Base-by-base conservation (phyloP, 768 basidiomycete species). In the Hydnum rufescens region DNA sequence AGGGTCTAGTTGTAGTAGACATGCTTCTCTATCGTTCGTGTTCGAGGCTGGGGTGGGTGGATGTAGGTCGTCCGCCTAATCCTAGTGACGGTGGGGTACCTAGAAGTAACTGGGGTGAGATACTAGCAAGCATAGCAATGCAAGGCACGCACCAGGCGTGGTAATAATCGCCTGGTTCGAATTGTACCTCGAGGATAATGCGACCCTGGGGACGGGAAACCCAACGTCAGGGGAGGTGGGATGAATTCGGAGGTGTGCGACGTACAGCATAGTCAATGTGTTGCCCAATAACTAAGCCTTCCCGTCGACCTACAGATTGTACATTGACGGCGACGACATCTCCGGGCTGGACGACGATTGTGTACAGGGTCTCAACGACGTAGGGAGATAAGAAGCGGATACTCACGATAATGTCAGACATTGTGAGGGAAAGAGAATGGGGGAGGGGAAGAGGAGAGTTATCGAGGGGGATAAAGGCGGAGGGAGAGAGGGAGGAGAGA, bases 281-380 rank as follows among this genome's bases (percentile, higher is more conserved):
- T 31, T 81, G 74, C 36, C 83, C 82, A 32, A 86, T 67, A 57
- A 88, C 85, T 53, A 87, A 73, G 50, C 87, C 86, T 62, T 90
- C 85, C 60, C 72, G 75, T 57, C 74, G 70, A 59, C 79, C 80
- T 54, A 71, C 71, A 29, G 65, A 51, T 34, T 75, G 75, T 61
- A 82, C 73, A 60, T 76, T 72, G 60, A 87, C 78, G 53, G 80
- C 71, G 64, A 88, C 84, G 61, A 86, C 71, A 64, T 88, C 85
- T 55, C 84, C 85, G 51, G 82, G 51, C 56, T 51, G 26, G 23
- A 51, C 5, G 5, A 57, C 51, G 19, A 8, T 16, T 16, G 44
- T 25, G 16, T 8, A 47, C 44, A 28, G 8, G 13, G 13, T 13
- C 44, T 13, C 8, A 1, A 47, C 13, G 13, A 28, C 44, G 44